Evolutionary conservation across 768 basidiomycete genomes (phyloP).

Genomic region (Kwoniella botswanensis): DNA sequence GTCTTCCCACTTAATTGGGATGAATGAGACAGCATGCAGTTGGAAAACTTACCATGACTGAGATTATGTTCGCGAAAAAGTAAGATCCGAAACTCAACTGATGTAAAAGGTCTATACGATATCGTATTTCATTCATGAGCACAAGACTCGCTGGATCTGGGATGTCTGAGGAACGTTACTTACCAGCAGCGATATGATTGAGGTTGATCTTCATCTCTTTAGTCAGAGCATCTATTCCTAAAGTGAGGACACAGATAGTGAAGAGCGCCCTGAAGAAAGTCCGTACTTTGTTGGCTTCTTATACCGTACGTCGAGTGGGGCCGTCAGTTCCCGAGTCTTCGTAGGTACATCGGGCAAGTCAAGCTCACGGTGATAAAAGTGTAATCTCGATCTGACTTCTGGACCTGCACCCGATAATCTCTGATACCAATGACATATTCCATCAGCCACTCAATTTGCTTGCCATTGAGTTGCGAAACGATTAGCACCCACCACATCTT

Average conservation of each 20-base stretch:
- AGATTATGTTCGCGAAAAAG: slow-evolving; percentile 38
- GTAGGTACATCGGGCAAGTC: too few relatives aligned
- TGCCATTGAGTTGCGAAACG: background rate
- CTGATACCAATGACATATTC: background rate
- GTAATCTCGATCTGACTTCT: slow-evolving; percentile 43
- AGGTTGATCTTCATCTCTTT: slow-evolving; percentile 28
- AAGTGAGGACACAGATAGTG: slow-evolving; percentile 16
- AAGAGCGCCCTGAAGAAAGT: slow-evolving; percentile 42
- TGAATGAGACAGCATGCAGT: too few relatives aligned
- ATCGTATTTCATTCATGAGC: background rate
- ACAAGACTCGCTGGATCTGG: background rate
- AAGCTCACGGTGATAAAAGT: slow-evolving; percentile 42
- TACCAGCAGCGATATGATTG: slow-evolving; percentile 21
- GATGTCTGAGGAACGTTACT: background rate
- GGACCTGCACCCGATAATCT: slow-evolving; percentile 44
- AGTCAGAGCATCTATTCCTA: slow-evolving; percentile 43
- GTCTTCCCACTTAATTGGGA: background rate
- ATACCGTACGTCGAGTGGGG: too few relatives aligned
- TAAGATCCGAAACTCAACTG: slow-evolving; percentile 27
- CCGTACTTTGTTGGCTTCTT: slow-evolving; percentile 44
- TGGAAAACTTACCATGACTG: slow-evolving; percentile 16
- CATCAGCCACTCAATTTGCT: background rate
- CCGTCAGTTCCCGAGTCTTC: too few relatives aligned
- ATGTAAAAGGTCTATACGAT: slow-evolving; percentile 26
- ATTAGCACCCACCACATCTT: slow-evolving; percentile 32